These are phyloP conservation scores for Naematelia aurantialba DNA, from an alignment of 768 basidiomycete species.

Conservation along the genomic window DNA sequence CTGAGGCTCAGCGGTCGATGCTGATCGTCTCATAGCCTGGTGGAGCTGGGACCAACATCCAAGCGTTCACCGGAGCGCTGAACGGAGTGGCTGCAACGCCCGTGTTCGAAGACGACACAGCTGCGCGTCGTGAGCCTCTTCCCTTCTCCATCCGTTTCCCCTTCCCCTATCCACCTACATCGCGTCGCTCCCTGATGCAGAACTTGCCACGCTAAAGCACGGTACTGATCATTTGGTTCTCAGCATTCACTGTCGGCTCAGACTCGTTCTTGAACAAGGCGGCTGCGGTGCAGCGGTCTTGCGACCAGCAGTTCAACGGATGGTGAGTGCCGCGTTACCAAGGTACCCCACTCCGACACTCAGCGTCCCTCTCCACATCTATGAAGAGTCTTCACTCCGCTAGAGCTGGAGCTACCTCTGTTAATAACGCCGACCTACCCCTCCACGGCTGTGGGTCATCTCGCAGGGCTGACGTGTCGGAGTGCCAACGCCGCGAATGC, in stretches of 20 bases:
- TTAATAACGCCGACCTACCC: no score
- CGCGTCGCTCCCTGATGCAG: no score
- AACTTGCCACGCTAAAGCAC: no score
- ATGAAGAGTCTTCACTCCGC: no score
- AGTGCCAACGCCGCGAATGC: constrained; percentile 26
- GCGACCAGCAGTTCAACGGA: constrained; percentile 60
- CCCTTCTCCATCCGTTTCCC: constrained; percentile 51
- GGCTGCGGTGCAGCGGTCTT: constrained; percentile 59
- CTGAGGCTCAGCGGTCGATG: no score
- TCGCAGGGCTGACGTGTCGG: background rate
- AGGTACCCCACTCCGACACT: no score
- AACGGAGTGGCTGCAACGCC: constrained; percentile 20
- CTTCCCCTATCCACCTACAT: no score
- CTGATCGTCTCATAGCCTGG: background rate
- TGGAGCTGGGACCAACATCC: constrained; percentile 52
- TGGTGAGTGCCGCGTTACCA: constrained; percentile 52
- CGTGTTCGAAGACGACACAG: constrained; percentile 14
- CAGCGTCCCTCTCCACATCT: no score
- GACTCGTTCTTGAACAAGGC: constrained; percentile 57
- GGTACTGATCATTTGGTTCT: background rate
- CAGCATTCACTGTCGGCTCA: constrained; percentile 55
- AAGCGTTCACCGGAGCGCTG: constrained; percentile 56
- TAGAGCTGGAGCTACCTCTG: no score
- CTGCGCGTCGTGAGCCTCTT: constrained; percentile 23
- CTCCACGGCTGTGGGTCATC: background rate